Evolutionary conservation across 257 asterid genomes (phyloP), one percentile per base, ranked within the genome.

Genomic region (Fraxinus excelsior): DNA sequence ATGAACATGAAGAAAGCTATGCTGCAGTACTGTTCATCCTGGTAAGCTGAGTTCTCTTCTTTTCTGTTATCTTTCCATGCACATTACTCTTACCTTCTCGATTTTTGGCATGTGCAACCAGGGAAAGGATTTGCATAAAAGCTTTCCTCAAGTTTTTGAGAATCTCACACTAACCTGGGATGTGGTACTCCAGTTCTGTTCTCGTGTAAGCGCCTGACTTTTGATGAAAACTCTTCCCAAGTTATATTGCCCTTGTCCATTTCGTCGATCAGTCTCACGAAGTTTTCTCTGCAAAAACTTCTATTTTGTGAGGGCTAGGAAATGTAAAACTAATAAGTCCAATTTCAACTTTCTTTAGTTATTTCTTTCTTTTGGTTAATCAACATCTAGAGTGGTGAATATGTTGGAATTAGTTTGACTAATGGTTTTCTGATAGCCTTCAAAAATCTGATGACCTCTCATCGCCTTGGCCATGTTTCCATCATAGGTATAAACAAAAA

Each of bases 381-480:
- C 34, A 31, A 31, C 34, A 31, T 31, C 34, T 31, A 31, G 34
- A 31, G 34, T 31, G 3, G 34, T 31, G 34, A 31, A 31, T 31
- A 31, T 31, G 34, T 31, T 31, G 34, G 34, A 31, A 31, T 31
- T 31, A 31, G 34, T 31, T 31, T 31, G 34, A 31, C 34, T 31
- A 31, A 31, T 90, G 3, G 98, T 96, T 86, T 90, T 90, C 64
- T 85, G 82, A 62, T 90, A 92, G 13, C 99, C 98, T 72, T 91
- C 94, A 64, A 93, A 96, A 70, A 86, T 80, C 72, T 97, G 74
- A 71, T 96, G 99, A 13, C 99, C 99, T 78, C 90, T 97, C 37
- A 96, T 98, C 0, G 97, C 97, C 88, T 96, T 96, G 0, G 98
- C 99, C 99, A 96, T 96, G 58, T 96, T 96, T 40, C 99, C 99